Percentiles rank a stretch among this genome's conserved stretches.
Evolutionary conservation across 257 asterid species (phyloP).

Genomic region (Prunella vulgaris): DNA sequence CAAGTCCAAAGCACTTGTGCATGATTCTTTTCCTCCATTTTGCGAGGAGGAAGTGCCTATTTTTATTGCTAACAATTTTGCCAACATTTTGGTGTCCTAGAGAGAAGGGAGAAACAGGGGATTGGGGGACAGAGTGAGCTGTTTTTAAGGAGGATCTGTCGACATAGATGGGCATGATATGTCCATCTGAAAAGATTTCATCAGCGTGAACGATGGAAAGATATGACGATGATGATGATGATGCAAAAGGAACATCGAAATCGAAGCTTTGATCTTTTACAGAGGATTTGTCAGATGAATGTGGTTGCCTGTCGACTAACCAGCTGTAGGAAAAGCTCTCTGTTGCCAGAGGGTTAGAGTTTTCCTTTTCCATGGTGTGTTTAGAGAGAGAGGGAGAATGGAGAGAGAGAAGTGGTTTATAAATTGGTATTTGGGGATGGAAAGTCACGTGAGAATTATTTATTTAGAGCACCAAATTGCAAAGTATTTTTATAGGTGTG

Average conservation of each 20-base stretch:
- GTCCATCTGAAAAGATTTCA: conserved; percentile 55
- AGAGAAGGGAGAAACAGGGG: conserved; percentile 28
- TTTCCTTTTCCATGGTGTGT: conserved; percentile 57
- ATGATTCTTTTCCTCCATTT: conserved; percentile 35
- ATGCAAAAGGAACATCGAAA: conserved; percentile 39
- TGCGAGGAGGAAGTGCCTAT: neutral
- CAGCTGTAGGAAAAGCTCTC: conserved; percentile 77
- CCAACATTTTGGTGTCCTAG: neutral
- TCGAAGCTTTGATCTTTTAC: conserved; percentile 40
- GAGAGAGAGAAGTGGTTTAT: conserved; percentile 17
- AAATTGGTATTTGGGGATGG: conserved; percentile 2
- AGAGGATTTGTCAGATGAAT: conserved; percentile 12
- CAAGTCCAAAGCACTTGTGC: conserved; percentile 30
- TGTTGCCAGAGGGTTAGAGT: conserved; percentile 46
- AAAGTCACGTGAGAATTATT: conserved; percentile 12
- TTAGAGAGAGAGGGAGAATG: conserved; percentile 6
- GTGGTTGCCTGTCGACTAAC: conserved; percentile 36
- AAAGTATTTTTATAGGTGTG: neutral
- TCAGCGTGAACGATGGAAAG: conserved; percentile 49
- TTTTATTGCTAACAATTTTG: neutral
- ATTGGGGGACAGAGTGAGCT: conserved; percentile 26
- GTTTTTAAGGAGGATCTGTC: conserved; percentile 18
- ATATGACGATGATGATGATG: conserved; percentile 32
- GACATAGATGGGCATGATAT: conserved; percentile 39
- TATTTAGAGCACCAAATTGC: conserved; percentile 10